Evolutionary conservation across 2,329 filamentous ascomycete species (phyloP).

Genomic region (Alternaria brassicicola): DNA sequence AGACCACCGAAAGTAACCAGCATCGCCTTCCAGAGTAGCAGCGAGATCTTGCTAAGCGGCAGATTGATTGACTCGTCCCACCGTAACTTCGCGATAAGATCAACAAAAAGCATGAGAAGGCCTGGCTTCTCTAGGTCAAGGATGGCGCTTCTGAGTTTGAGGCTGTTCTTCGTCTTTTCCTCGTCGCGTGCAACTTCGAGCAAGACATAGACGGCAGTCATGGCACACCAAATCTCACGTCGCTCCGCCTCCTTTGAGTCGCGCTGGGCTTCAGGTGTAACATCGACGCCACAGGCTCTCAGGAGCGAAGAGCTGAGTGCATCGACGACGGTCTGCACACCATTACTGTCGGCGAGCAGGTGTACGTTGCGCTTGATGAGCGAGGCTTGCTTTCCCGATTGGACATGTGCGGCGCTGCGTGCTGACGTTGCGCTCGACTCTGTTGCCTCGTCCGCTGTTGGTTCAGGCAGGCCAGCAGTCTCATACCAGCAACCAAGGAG

Average conservation of each 20-base stretch:
- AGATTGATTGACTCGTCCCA: conserved; percentile 65
- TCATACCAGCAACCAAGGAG: conserved; percentile 58
- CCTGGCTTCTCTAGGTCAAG: conserved; percentile 58
- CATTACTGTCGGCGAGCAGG: conserved; percentile 50
- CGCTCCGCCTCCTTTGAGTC: conserved; percentile 48
- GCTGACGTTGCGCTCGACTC: conserved; percentile 9
- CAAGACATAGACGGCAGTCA: conserved; percentile 57
- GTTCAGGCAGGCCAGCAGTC: conserved; percentile 51
- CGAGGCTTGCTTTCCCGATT: conserved; percentile 51
- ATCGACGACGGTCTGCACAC: conserved; percentile 50
- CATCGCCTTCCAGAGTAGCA: conserved; percentile 91
- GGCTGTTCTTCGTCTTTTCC: conserved; percentile 52
- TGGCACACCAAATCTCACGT: conserved; percentile 56
- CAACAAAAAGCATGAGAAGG: conserved; percentile 74
- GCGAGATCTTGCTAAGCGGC: conserved; percentile 64
- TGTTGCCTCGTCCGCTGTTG: conserved; percentile 9
- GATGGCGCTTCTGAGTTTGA: conserved; percentile 56
- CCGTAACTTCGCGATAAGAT: conserved; percentile 60
- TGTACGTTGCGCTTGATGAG: conserved; percentile 54
- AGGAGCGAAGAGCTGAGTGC: conserved; percentile 45
- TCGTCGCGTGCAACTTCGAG: conserved; percentile 53
- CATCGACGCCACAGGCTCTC: conserved; percentile 38
- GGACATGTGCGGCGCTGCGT: conserved; percentile 27
- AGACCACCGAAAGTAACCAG: conserved; percentile 84
- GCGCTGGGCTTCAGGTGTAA: conserved; percentile 30